Conservation (phyloP, 805 yeast genomes). For the Metschnikowia amazonensis region DNA sequence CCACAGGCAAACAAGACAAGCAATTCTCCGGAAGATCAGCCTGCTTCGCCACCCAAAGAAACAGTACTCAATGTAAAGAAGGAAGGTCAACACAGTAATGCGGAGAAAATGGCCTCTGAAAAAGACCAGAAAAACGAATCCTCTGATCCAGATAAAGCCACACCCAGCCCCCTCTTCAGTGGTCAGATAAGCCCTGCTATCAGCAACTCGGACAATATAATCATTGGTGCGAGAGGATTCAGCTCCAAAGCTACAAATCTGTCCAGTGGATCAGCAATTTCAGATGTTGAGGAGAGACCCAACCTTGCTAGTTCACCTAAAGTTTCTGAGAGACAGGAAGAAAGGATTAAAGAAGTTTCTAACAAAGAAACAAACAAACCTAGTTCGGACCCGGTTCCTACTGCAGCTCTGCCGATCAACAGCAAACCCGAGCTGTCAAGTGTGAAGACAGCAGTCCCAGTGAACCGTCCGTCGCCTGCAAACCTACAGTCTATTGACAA, state of each 20-base stretch:
- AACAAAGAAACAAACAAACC: neutral
- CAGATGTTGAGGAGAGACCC: neutral
- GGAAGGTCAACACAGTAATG: neutral
- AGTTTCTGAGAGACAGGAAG: neutral
- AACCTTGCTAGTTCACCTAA: neutral
- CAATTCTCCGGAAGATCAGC: neutral
- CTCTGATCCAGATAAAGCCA: neutral
- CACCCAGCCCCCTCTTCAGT: neutral
- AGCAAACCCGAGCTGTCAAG: neutral
- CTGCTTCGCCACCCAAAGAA: neutral
- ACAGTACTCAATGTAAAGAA: neutral
- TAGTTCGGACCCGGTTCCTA: neutral
- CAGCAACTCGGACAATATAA: slow-evolving; percentile 5
- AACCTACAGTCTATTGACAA: slow-evolving; percentile 58
- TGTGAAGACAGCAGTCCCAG: neutral
- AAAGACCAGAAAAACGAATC: neutral
- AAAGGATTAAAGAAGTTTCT: too few relatives aligned
- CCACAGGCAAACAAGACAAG: neutral
- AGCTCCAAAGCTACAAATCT: slow-evolving; percentile 1
- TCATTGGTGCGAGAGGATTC: slow-evolving; percentile 3
- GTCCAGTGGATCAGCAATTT: neutral
- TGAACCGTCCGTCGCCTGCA: slow-evolving; percentile 15
- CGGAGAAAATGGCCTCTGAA: neutral
- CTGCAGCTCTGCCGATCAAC: neutral
- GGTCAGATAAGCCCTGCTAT: slow-evolving; percentile 4